Evolutionary conservation across 345 rosid genomes (phyloP).

Genomic region (Crucihimalaya himalaica): DNA sequence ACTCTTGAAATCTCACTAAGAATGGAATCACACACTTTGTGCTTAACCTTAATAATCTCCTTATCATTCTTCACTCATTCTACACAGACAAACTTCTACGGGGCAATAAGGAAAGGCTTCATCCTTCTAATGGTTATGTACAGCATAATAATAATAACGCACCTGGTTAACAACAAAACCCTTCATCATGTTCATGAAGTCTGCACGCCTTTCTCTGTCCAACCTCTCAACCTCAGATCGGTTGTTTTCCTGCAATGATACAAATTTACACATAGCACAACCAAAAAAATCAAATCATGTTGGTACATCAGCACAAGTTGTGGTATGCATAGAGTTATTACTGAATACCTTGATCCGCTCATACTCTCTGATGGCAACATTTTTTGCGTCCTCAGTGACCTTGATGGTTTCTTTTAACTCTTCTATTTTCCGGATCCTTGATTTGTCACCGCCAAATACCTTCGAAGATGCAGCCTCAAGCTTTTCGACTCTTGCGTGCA

Average conservation of each 20-base stretch:
- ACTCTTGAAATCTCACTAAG: constrained; percentile 2
- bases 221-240: constrained; percentile 80
- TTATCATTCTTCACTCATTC: neutral
- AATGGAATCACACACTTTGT: neutral
- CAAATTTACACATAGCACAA: neutral
- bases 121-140: neutral
- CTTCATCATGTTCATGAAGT: constrained; percentile 86
- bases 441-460: constrained; percentile 95
- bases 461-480: constrained; percentile 93
- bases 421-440: constrained; percentile 81
- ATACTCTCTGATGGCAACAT: constrained; percentile 79
- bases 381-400: constrained; percentile 83
- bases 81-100: neutral
- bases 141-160: neutral
- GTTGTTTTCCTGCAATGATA: constrained; percentile 72
- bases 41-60: constrained; percentile 13
- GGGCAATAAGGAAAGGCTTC: neutral
- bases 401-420: constrained; percentile 83
- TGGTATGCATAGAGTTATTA: constrained; percentile 7
- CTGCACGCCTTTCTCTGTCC: constrained; percentile 72
- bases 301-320: constrained; percentile 3
- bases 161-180: constrained; percentile 96
- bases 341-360: constrained; percentile 81
- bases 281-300: neutral
- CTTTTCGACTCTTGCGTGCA: constrained; percentile 76